These are phyloP conservation scores for Pythium vanterpoolii DNA, from an alignment of 352 stramenopile species.

Conservation along the genomic window DNA sequence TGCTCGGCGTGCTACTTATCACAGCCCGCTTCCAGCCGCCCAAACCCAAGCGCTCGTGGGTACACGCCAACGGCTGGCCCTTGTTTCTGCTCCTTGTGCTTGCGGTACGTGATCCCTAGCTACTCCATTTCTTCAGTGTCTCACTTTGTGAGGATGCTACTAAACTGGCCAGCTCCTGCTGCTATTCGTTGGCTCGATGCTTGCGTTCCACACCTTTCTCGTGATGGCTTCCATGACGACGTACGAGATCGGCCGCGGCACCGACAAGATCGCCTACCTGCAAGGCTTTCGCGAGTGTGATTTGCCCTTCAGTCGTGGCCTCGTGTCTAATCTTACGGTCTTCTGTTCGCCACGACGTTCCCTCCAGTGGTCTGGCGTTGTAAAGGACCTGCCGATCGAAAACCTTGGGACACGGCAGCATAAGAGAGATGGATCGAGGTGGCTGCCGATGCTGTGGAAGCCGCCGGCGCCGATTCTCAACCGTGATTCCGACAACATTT, in stretches of 20 bases:
- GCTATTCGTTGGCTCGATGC: constrained; percentile 16
- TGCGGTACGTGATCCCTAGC: constrained; percentile 24
- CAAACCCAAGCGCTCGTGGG: constrained; percentile 26
- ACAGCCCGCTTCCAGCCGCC: constrained; percentile 1
- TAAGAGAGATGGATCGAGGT: constrained; percentile 1
- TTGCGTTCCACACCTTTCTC: constrained; percentile 45
- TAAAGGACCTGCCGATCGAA: neutral
- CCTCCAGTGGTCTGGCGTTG: neutral
- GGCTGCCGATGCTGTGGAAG: constrained; percentile 26
- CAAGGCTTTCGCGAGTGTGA: constrained; percentile 57
- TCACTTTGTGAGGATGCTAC: neutral
- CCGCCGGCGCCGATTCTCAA: constrained; percentile 32
- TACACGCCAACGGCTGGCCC: constrained; percentile 17
- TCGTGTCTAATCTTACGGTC: constrained; percentile 32
- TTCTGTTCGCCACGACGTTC: constrained; percentile 33
- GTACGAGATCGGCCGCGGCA: constrained; percentile 58
- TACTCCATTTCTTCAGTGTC: constrained; percentile 1
- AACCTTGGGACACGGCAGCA: neutral
- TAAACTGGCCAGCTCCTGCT: constrained; percentile 12
- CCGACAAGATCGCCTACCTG: constrained; percentile 62
- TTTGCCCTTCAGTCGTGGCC: constrained; percentile 59
- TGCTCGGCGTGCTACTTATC: constrained; percentile 28
- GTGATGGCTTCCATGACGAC: constrained; percentile 62
- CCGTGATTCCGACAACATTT: constrained; percentile 41
- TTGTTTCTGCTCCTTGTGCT: constrained; percentile 26